Conservation (phyloP, 2,329 filamentous ascomycete species). For the Paecilomyces variotii region DNA sequence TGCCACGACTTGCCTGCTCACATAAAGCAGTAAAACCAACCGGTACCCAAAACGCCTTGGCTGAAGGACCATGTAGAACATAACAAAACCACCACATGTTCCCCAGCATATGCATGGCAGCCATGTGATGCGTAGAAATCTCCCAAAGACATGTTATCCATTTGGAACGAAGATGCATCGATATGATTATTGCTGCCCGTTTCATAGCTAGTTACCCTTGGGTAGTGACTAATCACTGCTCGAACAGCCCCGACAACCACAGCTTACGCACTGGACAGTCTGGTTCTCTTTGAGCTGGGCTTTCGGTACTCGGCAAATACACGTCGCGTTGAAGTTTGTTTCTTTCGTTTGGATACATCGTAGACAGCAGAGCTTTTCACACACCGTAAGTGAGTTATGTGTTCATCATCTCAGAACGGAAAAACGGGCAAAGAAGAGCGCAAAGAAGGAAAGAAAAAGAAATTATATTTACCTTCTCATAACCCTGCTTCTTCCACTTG, state of each 20-base stretch:
- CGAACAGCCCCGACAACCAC: constrained; percentile 84
- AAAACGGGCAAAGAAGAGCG: not conserved
- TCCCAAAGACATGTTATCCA: not conserved
- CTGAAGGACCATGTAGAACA: not conserved
- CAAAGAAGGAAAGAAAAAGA: constrained; percentile 1
- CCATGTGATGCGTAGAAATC: not conserved
- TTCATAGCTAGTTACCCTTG: not conserved
- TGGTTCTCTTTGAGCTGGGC: constrained; percentile 84
- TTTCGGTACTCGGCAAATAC: constrained; percentile 89
- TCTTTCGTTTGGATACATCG: constrained; percentile 99
- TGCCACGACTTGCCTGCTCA: not conserved
- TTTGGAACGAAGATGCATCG: not conserved
- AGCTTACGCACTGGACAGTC: constrained; percentile 88
- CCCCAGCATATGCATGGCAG: not conserved
- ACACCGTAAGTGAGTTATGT: not conserved
- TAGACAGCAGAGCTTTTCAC: constrained; percentile 71
- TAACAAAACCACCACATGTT: not conserved
- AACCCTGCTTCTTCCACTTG: constrained; percentile 99
- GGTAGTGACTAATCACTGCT: constrained; percentile 59
- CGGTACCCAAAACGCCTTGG: not conserved
- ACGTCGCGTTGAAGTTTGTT: constrained; percentile 97
- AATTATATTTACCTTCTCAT: constrained; percentile 67
- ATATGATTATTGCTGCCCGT: not conserved
- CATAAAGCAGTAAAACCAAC: constrained; percentile 1
- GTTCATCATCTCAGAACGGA: too few relatives aligned